Conservation (phyloP, 257 asterid species). For the Nicotiana knightiana region DNA sequence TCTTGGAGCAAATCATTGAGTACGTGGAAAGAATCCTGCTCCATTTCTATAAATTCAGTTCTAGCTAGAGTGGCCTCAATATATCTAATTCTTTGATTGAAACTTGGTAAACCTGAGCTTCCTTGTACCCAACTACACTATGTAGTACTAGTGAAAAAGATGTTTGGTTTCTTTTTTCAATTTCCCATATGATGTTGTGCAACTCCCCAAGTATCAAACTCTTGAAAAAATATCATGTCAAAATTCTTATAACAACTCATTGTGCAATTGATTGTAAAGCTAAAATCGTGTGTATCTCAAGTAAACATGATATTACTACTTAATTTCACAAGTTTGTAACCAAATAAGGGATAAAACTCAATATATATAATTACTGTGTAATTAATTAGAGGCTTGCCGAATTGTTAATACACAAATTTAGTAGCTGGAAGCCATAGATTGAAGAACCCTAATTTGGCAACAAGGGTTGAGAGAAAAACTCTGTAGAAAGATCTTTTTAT, state of each 20-base stretch:
- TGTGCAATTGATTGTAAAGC: background rate
- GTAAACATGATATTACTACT: background rate
- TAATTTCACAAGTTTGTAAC: background rate
- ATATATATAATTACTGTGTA: background rate
- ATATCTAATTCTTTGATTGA: background rate
- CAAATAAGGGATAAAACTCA: background rate
- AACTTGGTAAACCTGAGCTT: background rate
- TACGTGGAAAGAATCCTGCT: too few species aligned
- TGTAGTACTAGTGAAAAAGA: background rate
- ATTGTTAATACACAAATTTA: too few species aligned
- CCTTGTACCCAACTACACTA: too few species aligned
- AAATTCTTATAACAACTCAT: background rate
- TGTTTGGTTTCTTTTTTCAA: background rate
- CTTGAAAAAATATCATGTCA: background rate
- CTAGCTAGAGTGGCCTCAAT: background rate
- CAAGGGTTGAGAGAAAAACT: too few species aligned
- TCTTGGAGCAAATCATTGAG: background rate
- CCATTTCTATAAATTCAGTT: background rate
- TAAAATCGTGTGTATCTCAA: background rate
- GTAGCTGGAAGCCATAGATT: too few species aligned
- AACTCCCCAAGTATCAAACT: background rate
- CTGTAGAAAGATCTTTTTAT: too few species aligned
- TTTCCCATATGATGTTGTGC: background rate
- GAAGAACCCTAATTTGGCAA: too few species aligned
- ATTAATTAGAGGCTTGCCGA: background rate